A percentile compares a stretch with the other conserved stretches of the same genome.
Evolutionary conservation across 2,329 filamentous ascomycete genomes (phyloP).

Genomic region (Trichophyton verrucosum): DNA sequence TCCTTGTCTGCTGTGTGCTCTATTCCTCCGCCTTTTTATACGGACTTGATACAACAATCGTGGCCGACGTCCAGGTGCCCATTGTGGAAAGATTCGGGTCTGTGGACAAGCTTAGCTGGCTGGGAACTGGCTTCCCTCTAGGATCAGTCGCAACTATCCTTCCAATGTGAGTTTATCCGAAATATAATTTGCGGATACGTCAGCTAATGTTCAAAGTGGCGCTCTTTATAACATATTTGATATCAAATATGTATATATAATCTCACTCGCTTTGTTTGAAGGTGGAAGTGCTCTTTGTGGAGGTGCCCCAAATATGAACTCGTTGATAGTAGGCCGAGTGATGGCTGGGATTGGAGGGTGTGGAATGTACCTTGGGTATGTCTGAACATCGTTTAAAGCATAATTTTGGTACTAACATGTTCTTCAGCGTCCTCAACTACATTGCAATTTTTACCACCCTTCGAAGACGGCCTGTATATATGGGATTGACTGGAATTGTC

Average conservation of each 20-base stretch:
- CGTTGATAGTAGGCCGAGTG: constrained; percentile 35
- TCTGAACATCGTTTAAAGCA: not conserved
- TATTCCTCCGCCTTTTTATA: not conserved
- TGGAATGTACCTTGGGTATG: constrained; percentile 23
- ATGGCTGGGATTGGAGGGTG: constrained; percentile 24
- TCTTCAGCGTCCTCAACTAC: constrained; percentile 15
- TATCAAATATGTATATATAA: constrained; percentile 33
- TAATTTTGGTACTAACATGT: not conserved
- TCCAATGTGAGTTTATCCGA: constrained; percentile 9
- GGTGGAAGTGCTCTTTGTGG: constrained; percentile 31
- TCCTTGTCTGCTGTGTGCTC: not conserved
- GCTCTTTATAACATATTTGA: constrained; percentile 35
- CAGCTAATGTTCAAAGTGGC: constrained; percentile 14
- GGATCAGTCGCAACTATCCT: constrained; percentile 29
- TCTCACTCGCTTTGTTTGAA: constrained; percentile 21
- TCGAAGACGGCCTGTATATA: constrained; percentile 21
- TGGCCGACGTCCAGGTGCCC: constrained; percentile 23
- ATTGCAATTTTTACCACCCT: constrained; percentile 16
- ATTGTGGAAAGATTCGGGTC: constrained; percentile 30
- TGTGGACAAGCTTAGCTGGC: constrained; percentile 32
- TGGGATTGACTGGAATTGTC: constrained; percentile 23
- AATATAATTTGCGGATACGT: too few relatives aligned
- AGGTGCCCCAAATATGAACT: constrained; percentile 33
- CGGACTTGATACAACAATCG: not conserved
- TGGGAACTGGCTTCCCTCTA: constrained; percentile 32